phyloP scores from a whole-genome alignment of 306 rosid species.

The barrel medic (Medicago truncatula) region DNA sequence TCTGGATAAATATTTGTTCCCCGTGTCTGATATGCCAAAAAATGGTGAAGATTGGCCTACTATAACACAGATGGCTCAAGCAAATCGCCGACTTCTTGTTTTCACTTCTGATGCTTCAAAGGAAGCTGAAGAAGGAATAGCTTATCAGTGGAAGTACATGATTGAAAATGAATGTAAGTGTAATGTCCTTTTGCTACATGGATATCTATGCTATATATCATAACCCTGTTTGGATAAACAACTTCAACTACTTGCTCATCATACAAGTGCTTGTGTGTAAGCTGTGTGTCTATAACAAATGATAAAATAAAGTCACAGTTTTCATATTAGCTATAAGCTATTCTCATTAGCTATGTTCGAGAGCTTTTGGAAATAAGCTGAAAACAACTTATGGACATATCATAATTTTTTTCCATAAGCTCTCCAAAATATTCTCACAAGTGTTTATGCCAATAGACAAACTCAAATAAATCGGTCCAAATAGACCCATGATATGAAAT shows the following conservation, averaged over 20 bases:
- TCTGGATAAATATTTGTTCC: conserved; percentile 86
- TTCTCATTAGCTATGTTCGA: not conserved
- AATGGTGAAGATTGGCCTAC: conserved; percentile 93
- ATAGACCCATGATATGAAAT: conserved; percentile 7
- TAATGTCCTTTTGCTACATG: not conserved
- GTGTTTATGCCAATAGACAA: not conserved
- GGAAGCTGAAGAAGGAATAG: conserved; percentile 92
- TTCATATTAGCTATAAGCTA: not conserved
- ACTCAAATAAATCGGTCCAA: not conserved
- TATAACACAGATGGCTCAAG: conserved; percentile 77
- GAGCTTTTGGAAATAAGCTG: not conserved
- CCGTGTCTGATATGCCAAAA: conserved; percentile 81
- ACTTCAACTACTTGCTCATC: not conserved
- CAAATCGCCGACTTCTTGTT: conserved; percentile 86
- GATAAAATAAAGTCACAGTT: not conserved
- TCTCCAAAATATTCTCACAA: not conserved
- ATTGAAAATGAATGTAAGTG: conserved; percentile 90
- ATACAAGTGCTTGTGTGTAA: not conserved
- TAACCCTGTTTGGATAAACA: not conserved
- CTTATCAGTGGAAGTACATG: conserved; percentile 96
- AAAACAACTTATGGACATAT: not conserved
- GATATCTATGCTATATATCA: conserved; percentile 17
- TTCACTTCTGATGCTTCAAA: conserved; percentile 86
- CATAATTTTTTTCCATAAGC: not conserved
- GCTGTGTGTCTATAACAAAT: not conserved